These are phyloP conservation scores for Amylostereum chailletii DNA, from an alignment of 1,284 basidiomycete species.

Conservation along the genomic window DNA sequence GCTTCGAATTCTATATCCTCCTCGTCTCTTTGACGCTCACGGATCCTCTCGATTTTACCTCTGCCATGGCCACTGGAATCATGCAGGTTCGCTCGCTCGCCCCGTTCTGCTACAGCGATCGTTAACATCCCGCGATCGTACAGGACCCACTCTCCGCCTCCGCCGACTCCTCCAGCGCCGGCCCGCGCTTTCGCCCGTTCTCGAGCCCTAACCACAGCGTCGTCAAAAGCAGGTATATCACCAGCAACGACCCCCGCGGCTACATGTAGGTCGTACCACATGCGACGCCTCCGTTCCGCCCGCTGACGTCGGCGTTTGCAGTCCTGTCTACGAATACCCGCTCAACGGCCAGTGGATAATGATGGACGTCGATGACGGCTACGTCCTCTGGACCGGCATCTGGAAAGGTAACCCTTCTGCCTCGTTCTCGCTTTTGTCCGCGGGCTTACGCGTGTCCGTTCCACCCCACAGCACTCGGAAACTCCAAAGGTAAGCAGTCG, in stretches of 20 bases:
- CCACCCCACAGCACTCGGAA: conserved; percentile 54
- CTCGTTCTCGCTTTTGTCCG: not conserved
- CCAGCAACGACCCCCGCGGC: conserved; percentile 78
- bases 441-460: too few relatives aligned
- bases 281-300: not conserved
- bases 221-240: conserved; percentile 78
- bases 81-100: conserved; percentile 19
- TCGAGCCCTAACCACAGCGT: conserved; percentile 71
- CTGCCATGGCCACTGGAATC: conserved; percentile 20
- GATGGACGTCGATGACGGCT: conserved; percentile 87
- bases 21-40: too few relatives aligned
- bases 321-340: conserved; percentile 81
- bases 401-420: conserved; percentile 61
- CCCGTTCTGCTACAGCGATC: conserved; percentile 5
- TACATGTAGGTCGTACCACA: conserved; percentile 53
- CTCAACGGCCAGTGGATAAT: conserved; percentile 85
- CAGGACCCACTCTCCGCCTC: conserved; percentile 45
- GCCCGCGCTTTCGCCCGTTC: conserved; percentile 65
- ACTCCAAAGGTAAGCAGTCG: conserved; percentile 61
- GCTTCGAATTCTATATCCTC: too few relatives aligned
- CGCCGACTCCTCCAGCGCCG: conserved; percentile 24
- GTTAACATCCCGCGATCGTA: not conserved
- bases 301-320: conserved; percentile 20
- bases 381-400: conserved; percentile 81
- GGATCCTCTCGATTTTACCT: not conserved